Base-by-base conservation (phyloP, 768 basidiomycete species). In the Amyloporia xantha region DNA sequence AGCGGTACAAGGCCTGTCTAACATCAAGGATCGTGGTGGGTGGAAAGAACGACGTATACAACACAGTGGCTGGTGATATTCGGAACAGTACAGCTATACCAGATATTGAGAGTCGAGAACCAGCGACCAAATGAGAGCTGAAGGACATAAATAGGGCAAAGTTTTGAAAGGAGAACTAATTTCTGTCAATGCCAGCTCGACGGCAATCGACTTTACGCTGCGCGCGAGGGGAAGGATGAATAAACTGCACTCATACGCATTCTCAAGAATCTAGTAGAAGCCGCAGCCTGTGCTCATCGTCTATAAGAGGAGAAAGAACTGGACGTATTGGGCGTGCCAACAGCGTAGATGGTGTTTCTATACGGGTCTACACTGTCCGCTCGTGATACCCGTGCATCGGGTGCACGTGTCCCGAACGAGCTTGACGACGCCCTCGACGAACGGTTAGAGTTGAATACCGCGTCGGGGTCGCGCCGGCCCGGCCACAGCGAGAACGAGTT, bases 361-460 rank as follows among this genome's bases (percentile, higher is more conserved):
- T 26, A 43, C 23, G 42, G 42, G 15, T 43, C 42, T 5, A 43
- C 42, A 26, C 17, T 28, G 42, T 43, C 42, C 15, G 24, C 42
- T 11, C 21, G 42, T 5, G 40, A 41, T 12, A 9, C 38, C 38
- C 7, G 9, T 6, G 38, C n/a, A 12, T 15, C 21, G n/a, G 13
- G 10, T 26, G 42, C 9, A 23, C 11, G 24, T 28, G 42, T 28
- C 9, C 12, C 21, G 42, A 17, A 43, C 4, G n/a, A 5, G 45
- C 33, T 47, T 11, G 35, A 37, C 9, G 45, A 47, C n/a, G 45
- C 45, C 20, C 35, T 20, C 20, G 45, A 47, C 3, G 45, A 47
- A 9, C 45, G 45, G 23, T 37, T 37, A 19, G 45, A 38, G 21
- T 10, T n/a, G 42, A 12, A 43, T 15, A 15, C 30, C 30, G 15